These are phyloP conservation scores for Primulina huaijiensis DNA, from an alignment of 257 asterid genomes.

Conservation along the genomic window DNA sequence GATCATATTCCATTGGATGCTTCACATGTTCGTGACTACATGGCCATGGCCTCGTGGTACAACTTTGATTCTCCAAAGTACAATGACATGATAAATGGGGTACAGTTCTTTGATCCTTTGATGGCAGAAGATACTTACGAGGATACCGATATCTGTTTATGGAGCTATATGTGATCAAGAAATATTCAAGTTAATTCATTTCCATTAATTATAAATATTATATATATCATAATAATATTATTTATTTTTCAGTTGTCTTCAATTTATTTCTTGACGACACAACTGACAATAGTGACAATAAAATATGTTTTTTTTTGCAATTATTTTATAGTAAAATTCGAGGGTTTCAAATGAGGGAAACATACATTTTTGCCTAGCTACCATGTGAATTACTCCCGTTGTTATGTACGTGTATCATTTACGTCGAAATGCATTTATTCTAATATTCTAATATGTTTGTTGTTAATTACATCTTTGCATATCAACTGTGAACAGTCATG, in stretches of 20 bases:
- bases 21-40: constrained; percentile 10
- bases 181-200: neutral
- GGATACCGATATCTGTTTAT: constrained; percentile 60
- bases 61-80: constrained; percentile 77
- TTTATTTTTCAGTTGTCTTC: constrained; percentile 43
- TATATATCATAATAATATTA: neutral
- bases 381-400: constrained; percentile 27
- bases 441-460: no score
- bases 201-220: neutral
- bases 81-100: constrained; percentile 54
- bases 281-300: constrained; percentile 30
- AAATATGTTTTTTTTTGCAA: constrained; percentile 16
- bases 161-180: constrained; percentile 56
- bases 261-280: constrained; percentile 55
- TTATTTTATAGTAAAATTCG: constrained; percentile 17
- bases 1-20: constrained; percentile 21
- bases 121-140: constrained; percentile 48
- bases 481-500: no score
- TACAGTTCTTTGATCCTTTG: constrained; percentile 59
- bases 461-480: no score
- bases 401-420: constrained; percentile 6
- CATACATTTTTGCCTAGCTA: constrained; percentile 25
- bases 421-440: neutral
- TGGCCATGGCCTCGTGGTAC: constrained; percentile 48
- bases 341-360: constrained; percentile 21